Conservation (phyloP, 192 early-diverging fungal genomes). For the Physocladia obscura region DNA sequence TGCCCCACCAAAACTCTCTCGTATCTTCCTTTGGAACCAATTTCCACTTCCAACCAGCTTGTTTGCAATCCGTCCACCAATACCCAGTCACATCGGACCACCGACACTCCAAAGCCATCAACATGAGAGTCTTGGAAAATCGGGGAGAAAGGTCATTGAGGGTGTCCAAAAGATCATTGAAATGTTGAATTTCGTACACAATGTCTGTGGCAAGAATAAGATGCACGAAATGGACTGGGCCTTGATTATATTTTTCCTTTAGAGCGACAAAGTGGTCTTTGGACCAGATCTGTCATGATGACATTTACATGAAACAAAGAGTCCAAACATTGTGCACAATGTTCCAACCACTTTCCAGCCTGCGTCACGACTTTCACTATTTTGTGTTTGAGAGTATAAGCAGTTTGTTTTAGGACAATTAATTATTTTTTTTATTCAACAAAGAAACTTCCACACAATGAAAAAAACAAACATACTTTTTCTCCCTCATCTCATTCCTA, state of each 20-base stretch:
- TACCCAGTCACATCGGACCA: constrained; percentile 14
- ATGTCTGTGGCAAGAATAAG: constrained; percentile 16
- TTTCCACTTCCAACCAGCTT: constrained; percentile 19
- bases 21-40: neutral
- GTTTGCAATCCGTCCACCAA: constrained; percentile 8
- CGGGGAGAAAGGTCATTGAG: neutral
- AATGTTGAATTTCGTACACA: constrained; percentile 18
- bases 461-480: no score
- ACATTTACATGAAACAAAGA: neutral
- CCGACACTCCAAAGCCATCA: constrained; percentile 12
- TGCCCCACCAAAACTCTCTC: neutral
- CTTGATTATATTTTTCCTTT: neutral
- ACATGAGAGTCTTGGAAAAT: neutral
- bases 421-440: no score
- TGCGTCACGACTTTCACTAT: no score
- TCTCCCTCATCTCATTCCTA: no score
- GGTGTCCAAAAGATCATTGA: neutral
- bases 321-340: neutral
- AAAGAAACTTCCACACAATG: no score
- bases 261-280: neutral
- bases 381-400: no score
- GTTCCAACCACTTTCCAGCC: neutral
- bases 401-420: no score
- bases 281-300: constrained; percentile 11
- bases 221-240: neutral